A percentile compares a stretch with the other conserved stretches of the same genome.
These are phyloP conservation scores for Coelastrella sp. DNA, from an alignment of 139 green algal species.

Conservation along the genomic window DNA sequence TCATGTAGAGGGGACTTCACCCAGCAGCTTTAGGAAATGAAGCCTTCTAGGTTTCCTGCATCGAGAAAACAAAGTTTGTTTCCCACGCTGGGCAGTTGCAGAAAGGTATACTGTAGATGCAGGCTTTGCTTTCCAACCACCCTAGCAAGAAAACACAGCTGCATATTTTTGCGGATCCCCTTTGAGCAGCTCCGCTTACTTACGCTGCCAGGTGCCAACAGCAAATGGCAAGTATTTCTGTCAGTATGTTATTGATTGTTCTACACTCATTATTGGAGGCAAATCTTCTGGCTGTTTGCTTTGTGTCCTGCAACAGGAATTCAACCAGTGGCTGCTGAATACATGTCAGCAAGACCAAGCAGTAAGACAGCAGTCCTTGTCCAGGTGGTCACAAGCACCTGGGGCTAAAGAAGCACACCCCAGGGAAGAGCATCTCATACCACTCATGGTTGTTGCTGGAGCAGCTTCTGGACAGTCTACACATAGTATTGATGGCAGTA, in stretches of 20 bases:
- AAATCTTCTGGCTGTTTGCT: slow-evolving; percentile 26
- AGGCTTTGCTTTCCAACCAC: too few species aligned
- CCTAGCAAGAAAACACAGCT: too few species aligned
- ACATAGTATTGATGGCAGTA: slow-evolving; percentile 65
- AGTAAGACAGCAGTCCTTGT: slow-evolving; percentile 43
- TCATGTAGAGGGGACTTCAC: not conserved
- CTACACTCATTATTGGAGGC: too few species aligned
- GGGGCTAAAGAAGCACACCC: slow-evolving; percentile 62
- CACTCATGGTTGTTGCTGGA: slow-evolving; percentile 67
- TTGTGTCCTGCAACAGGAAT: slow-evolving; percentile 56
- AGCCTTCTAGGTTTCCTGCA: too few species aligned
- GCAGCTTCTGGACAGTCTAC: slow-evolving; percentile 45
- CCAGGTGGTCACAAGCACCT: slow-evolving; percentile 55
- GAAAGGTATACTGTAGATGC: too few species aligned
- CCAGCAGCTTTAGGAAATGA: not conserved
- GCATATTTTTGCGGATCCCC: too few species aligned
- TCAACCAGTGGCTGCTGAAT: slow-evolving; percentile 63
- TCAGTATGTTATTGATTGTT: too few species aligned
- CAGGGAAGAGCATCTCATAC: slow-evolving; percentile 78
- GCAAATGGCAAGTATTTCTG: too few species aligned
- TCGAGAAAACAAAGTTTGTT: too few species aligned
- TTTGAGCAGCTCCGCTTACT: too few species aligned
- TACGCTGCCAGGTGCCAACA: too few species aligned
- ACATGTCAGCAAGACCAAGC: not conserved
- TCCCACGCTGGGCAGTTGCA: too few species aligned